phyloP scores from a whole-genome alignment of 805 yeast genomes.

The Saccharomycopsis sp. region DNA sequence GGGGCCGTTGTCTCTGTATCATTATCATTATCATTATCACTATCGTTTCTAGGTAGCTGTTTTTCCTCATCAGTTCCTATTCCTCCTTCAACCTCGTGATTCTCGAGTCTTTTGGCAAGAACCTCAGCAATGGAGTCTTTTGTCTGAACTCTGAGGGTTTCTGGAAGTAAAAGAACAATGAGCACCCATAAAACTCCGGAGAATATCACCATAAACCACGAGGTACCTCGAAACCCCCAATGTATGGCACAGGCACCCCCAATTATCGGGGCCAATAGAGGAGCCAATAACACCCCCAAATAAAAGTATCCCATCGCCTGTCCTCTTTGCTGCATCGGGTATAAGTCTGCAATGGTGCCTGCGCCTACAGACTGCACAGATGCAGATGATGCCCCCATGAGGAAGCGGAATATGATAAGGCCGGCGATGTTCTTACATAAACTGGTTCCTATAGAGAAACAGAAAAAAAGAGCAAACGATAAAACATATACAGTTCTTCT shows the following conservation, averaged over 20 bases:
- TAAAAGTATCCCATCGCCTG: constrained; percentile 74
- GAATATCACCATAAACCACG: constrained; percentile 71
- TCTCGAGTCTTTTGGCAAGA: constrained; percentile 31
- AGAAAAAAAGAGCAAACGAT: constrained; percentile 56
- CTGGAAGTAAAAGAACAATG: constrained; percentile 62
- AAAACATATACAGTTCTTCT: constrained; percentile 66
- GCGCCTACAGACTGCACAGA: constrained; percentile 88
- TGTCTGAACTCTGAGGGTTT: constrained; percentile 64
- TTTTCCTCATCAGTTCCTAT: neutral
- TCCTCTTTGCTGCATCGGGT: constrained; percentile 62
- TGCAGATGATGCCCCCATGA: constrained; percentile 77
- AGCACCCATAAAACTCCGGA: constrained; percentile 47
- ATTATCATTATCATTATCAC: constrained; percentile 9
- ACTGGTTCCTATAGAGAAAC: constrained; percentile 69
- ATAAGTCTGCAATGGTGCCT: constrained; percentile 77
- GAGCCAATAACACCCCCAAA: constrained; percentile 77
- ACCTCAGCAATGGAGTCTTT: constrained; percentile 46
- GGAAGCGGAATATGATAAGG: constrained; percentile 61
- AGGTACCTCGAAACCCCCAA: constrained; percentile 88
- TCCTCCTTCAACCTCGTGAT: constrained; percentile 4
- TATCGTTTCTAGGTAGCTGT: neutral
- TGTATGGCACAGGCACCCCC: constrained; percentile 68
- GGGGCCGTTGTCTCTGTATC: constrained; percentile 9
- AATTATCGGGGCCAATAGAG: constrained; percentile 68
- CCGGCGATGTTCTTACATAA: constrained; percentile 53